Evolutionary conservation across 2,329 filamentous ascomycete genomes (phyloP).

Genomic region (Mycogone perniciosa): DNA sequence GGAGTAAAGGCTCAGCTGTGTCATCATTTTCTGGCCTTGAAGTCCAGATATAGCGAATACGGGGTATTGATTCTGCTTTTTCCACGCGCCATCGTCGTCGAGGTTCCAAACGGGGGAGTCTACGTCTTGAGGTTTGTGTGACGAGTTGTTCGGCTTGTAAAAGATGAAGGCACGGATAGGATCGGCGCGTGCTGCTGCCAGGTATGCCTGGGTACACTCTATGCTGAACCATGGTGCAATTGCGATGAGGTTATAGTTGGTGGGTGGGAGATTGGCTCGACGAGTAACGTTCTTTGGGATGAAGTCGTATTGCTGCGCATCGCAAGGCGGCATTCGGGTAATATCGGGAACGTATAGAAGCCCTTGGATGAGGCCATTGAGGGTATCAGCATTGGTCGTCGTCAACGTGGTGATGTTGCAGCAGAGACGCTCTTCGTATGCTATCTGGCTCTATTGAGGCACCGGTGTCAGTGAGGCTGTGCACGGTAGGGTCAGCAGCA

Average conservation of each 20-base stretch:
- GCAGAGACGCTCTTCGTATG: slow-evolving; percentile 45
- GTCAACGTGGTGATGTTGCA: slow-evolving; percentile 71
- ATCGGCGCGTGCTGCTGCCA: slow-evolving; percentile 53
- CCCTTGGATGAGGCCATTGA: slow-evolving; percentile 61
- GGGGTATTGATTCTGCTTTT: slow-evolving; percentile 62
- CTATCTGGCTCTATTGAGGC: slow-evolving; percentile 36
- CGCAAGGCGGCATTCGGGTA: slow-evolving; percentile 51
- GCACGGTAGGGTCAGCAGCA: not conserved
- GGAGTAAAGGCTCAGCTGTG: slow-evolving; percentile 68
- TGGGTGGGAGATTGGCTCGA: slow-evolving; percentile 58
- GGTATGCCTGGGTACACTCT: slow-evolving; percentile 66
- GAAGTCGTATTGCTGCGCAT: slow-evolving; percentile 53
- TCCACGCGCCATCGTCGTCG: slow-evolving; percentile 65
- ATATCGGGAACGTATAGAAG: slow-evolving; percentile 82
- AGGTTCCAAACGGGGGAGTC: slow-evolving; percentile 65
- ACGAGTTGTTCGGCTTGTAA: slow-evolving; percentile 51
- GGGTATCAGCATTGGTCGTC: slow-evolving; percentile 53
- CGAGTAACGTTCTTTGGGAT: slow-evolving; percentile 72
- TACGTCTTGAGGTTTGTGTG: slow-evolving; percentile 56
- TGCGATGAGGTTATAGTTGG: slow-evolving; percentile 69
- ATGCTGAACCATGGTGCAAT: slow-evolving; percentile 79
- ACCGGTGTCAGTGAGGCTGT: slow-evolving; percentile 15
- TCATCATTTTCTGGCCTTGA: slow-evolving; percentile 62
- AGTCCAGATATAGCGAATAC: slow-evolving; percentile 73
- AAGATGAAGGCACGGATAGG: slow-evolving; percentile 59